These are phyloP conservation scores for Vigna angularis DNA, from an alignment of 306 rosid species.

Conservation along the genomic window DNA sequence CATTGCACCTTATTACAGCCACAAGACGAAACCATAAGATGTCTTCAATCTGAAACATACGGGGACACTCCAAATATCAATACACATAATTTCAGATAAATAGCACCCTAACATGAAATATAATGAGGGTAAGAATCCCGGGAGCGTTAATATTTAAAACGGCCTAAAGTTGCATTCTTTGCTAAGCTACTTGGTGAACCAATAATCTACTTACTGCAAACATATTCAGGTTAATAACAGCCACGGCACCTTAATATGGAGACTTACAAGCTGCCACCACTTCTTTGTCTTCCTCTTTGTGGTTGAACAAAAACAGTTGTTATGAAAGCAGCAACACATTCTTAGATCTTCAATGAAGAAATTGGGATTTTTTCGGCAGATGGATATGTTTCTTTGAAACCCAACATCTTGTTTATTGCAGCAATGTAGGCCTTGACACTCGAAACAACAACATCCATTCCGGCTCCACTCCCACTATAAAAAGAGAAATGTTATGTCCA, in stretches of 20 bases:
- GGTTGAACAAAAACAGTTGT: conserved; percentile 10
- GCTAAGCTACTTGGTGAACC: conserved; percentile 14
- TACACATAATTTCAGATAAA: conserved; percentile 13
- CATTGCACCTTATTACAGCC: conserved; percentile 19
- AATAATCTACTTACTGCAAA: neutral
- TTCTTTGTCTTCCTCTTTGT: conserved; percentile 9
- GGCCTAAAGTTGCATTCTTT: conserved; percentile 32
- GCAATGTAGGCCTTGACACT: conserved; percentile 93
- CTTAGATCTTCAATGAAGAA: conserved; percentile 46
- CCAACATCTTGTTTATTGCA: conserved; percentile 88
- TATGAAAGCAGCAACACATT: neutral
- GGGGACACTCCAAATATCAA: neutral
- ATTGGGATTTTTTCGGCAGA: conserved; percentile 47
- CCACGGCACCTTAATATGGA: neutral
- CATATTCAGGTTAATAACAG: conserved; percentile 6
- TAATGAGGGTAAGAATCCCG: neutral
- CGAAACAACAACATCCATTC: conserved; percentile 95
- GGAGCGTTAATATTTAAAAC: conserved; percentile 14
- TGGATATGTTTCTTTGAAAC: conserved; percentile 60
- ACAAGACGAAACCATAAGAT: neutral
- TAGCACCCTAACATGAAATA: neutral
- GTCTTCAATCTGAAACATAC: neutral
- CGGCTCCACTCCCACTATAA: conserved; percentile 83
- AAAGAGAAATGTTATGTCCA: conserved; percentile 8
- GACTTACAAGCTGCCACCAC: conserved; percentile 21